A percentile compares a stretch with the other conserved stretches of the same genome.
Conservation (phyloP, 108 stramenopile species). For the Mediolabrus comicus region DNA sequence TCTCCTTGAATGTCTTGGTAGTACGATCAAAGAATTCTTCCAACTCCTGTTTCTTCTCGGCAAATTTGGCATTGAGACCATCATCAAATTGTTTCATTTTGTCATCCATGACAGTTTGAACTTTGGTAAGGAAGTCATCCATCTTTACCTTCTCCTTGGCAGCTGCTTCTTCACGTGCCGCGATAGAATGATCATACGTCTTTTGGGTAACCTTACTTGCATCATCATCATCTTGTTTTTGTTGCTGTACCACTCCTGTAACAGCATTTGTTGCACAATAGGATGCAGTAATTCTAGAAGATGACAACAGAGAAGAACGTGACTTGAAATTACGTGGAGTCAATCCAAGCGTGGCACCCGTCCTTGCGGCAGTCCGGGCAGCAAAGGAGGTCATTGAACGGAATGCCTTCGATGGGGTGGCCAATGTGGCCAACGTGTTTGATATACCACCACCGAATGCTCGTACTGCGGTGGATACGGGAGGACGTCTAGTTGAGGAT, state of each 20-base stretch:
- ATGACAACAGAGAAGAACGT: not conserved
- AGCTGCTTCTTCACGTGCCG: not conserved
- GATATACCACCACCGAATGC: not conserved
- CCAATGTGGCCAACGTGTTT: not conserved
- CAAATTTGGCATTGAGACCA: not conserved
- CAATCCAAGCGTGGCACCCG: not conserved
- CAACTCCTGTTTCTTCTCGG: not conserved
- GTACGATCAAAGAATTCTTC: not conserved
- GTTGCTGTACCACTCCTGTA: not conserved
- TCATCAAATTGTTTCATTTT: constrained; percentile 1
- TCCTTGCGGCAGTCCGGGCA: not conserved
- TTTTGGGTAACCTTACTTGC: not conserved
- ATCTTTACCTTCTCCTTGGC: not conserved
- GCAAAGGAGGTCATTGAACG: not conserved
- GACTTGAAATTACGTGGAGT: not conserved
- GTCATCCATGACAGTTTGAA: not conserved
- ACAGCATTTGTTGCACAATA: not conserved
- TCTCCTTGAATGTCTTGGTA: not conserved
- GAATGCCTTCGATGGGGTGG: not conserved
- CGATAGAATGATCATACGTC: not conserved
- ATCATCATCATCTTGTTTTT: not conserved
- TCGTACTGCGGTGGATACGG: not conserved
- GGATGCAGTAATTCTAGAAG: not conserved
- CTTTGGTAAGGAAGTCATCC: not conserved
- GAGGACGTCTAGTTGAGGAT: not conserved